Percentiles rank a stretch among this genome's conserved stretches.
Conservation (phyloP, 192 early-diverging fungal species). For the Gigaspora rosea region DNA sequence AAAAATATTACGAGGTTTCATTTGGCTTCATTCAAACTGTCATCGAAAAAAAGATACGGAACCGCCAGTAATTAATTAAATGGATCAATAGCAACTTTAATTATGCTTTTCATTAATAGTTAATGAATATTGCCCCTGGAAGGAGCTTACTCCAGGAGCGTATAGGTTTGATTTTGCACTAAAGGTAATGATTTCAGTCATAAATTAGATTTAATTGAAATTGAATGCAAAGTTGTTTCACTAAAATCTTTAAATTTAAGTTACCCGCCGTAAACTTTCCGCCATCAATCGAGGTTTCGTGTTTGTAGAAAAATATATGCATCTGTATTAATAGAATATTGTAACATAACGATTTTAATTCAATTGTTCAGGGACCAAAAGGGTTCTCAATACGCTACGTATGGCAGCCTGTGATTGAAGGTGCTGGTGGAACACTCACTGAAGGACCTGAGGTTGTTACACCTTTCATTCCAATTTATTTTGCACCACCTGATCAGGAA, state of each 20-base stretch:
- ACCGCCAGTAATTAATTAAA: background rate
- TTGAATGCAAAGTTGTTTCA: no score
- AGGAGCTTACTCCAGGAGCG: constrained; percentile 36
- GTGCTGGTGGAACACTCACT: constrained; percentile 19
- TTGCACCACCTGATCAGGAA: constrained; percentile 38
- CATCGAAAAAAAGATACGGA: no score
- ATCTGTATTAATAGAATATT: background rate
- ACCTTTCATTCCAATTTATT: constrained; percentile 41
- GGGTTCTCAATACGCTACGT: constrained; percentile 10
- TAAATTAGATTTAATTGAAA: no score
- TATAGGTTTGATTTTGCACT: constrained; percentile 43
- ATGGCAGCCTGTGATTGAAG: constrained; percentile 14
- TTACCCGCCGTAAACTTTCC: constrained; percentile 47
- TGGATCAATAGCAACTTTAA: background rate
- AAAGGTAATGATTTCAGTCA: constrained; percentile 35
- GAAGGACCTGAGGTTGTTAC: constrained; percentile 43
- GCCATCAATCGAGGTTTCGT: constrained; percentile 44
- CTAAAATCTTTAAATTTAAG: constrained; percentile 7
- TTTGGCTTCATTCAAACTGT: no score
- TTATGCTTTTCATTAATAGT: background rate
- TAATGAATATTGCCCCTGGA: constrained; percentile 33
- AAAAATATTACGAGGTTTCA: no score
- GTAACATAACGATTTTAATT: background rate
- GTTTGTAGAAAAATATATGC: constrained; percentile 13
- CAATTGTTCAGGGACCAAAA: constrained; percentile 30